Evolutionary conservation across 768 basidiomycete species (phyloP), one percentile per base, ranked within the genome.

Genomic region (Coprinopsis strossmayeri): DNA sequence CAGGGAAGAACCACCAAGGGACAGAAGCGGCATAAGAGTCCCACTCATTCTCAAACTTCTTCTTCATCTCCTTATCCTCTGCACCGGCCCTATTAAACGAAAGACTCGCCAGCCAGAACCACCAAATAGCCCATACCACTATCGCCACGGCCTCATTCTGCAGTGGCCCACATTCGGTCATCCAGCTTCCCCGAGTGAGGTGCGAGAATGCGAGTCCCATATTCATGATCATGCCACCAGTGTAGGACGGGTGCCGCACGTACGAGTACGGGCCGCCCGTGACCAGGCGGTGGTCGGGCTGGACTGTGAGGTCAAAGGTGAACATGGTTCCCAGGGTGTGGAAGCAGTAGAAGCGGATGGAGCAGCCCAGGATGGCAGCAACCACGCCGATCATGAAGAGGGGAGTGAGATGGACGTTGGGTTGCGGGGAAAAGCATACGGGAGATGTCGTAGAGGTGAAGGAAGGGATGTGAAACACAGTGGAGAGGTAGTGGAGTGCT

Each of bases 251-350:
- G 60, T 80, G 78, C 3, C 78, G 73, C 45, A 79, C 78, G 50
- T 72, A 71, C 5, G 61, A 49, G 57, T 80, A 80, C 49, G 68
- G 72, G 17, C 76, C 70, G n/a, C 60, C 57, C 2, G 76, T 78
- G 53, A 80, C 63, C 35, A 80, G 68, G 41, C 61, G 68, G 62
- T 81, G 79, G 26, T 64, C 59, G 1, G 77, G 76, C 46, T 73
- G 75, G 35, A 81, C 59, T 38, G 77, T 77, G 41, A 81, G 69
- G 55, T 79, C 78, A 58, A 79, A 81, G 0, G 79, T 80, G 65
- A 81, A 81, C 48, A 79, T 61, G 1, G 67, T 57, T 1, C 78
- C 79, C 17, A 81, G 74, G 21, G 73, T 68, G 47, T 61, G 64
- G 70, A 77, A 81, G 56, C 78, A 79, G 53, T 68, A 72, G 15